Base-by-base conservation (phyloP, 192 early-diverging fungal genomes). In the Coemansia sp. region DNA sequence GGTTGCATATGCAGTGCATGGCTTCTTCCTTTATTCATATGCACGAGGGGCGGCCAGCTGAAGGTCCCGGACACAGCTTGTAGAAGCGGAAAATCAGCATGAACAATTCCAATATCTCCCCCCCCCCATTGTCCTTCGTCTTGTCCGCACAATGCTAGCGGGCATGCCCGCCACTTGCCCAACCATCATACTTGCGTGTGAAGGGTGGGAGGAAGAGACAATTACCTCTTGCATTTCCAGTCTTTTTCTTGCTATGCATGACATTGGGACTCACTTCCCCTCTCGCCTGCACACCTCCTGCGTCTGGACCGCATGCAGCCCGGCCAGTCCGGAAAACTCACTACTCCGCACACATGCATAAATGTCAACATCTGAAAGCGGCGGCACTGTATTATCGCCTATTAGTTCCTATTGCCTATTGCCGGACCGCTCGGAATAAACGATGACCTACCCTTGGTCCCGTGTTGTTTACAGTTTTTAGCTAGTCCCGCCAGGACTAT, bases 1-100 rank as follows among this genome's bases (percentile, higher is more conserved):
- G n/a, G n/a, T n/a, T 29, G 29, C 51, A 53, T 53, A 31, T 53
- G 51, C 51, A 53, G 27, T 53, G 51, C 51, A 53, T 53, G 51
- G 31, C n/a, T 9, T n/a, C n/a, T n/a, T 25, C 17, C 53, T n/a
- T 31, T 6, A n/a, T 47, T 47, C 19, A 3, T 9, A 47, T 47
- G 45, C 45, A 47, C 45, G 22, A 24, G 45, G 7, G 9, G 19
- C 45, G 25, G 32, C 15, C 27, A 54, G 27, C n/a, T n/a, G n/a
- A 32, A 54, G 51, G 51, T n/a, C 27, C 42, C 51, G 7, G 32
- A 6, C 29, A 1, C 25, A 14, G 27, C 51, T 54, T 31, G 51
- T 31, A 15, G 27, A 17, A n/a, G 47, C 22, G 12, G 47, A 49
- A 49, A 49, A 49, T 49, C 22, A 49, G 47, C 25, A n/a, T n/a